Evolutionary conservation across 2,329 filamentous ascomycete species (phyloP), one percentile per base, ranked within the genome.

Genomic region (Fusarium azukiicola): DNA sequence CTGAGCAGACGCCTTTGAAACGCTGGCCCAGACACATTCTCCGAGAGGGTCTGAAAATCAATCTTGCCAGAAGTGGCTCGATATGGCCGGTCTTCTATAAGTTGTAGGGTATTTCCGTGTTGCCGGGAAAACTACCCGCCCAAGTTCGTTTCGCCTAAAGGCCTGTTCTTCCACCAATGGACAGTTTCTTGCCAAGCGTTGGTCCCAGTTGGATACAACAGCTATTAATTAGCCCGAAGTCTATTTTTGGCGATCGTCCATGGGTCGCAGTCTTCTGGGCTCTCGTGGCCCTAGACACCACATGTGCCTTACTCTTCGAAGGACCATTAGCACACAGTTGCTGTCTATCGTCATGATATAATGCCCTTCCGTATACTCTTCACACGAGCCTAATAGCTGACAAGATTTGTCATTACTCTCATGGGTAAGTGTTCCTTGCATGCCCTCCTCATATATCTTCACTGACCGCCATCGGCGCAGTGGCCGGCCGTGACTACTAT

Each of bases 51-150:
- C 13, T 38, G 54, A 58, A 58, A 58, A 58, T 58, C 54, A 58
- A 58, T 58, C 54, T 58, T 58, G 21, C 54, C 54, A 58, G 54
- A 58, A 40, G 36, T 58, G 54, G 54, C 54, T 58, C 54, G 36
- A 58, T 58, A 58, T 58, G 36, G 54, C 54, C 54, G 54, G 27
- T 32, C 27, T 32, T 23, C 36, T n/a, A 58, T 58, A 58, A 36
- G 7, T 36, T 58, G n/a, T 11, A 40, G 40, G 21, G 38, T 58
- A 58, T 58, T 58, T 58, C 54, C 17, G 21, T 36, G 21, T 36
- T 40, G 36, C 23, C 54, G 54, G 54, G 54, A 38, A 36, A 58
- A 58, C 54, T 58, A 21, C 54, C 54, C 54, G 38, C 38, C 54
- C 38, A 21, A 58, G 38, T 16, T 12, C n/a, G 54, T 58, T 58